Base-by-base conservation (phyloP, 257 asterid genomes). In the Fraxinus excelsior region DNA sequence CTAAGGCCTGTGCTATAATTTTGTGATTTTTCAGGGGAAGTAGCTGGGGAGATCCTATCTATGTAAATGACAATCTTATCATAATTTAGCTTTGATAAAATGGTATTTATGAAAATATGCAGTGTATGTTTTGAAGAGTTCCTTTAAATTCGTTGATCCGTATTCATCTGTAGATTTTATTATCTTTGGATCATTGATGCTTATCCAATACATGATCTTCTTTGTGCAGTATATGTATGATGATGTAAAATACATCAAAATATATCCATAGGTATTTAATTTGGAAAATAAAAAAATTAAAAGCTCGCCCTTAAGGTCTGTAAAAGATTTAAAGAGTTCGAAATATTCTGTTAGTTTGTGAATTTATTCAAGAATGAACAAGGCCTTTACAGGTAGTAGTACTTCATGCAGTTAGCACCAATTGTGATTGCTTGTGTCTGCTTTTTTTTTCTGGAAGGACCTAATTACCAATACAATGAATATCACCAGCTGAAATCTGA, bases 401-500 rank as follows among this genome's bases (percentile, higher is more conserved):
- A 25, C 16, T 21, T 23, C 67, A 60, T 60, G 67, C 32, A 60
- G 35, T 13, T 60, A 60, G 9, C 29, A 23, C 18, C 31, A 23
- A 25, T 21, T 60, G 67, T 25, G 29, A 60, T 60, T 25, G 14
- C 67, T 7, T 21, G 32, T 60, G 31, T 62, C 16, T 26, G 0
- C 4, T 0, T 1, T 5, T 76, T 76, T 70, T 58, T 10, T 13
- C 21, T 68, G 46, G 53, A 35, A 56, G 25, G 51, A 58, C 46
- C 32, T 40, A 37, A n/a, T 37, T 71, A 72, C 62, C 68, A 11
- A 25, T 2, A 26, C 34, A 26, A 62, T 26, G 68, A 62, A 2
- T 62, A 21, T 42, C 68, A 62, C 74, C 67, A 23, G 44, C 78
- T 21, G 40, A 64, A 71, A 71, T 46, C 19, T 11, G 74, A 65